Percentiles rank a stretch among this genome's conserved stretches.
Conservation (phyloP, 139 green algal species). For the Chlamydomonas schloesseri region DNA sequence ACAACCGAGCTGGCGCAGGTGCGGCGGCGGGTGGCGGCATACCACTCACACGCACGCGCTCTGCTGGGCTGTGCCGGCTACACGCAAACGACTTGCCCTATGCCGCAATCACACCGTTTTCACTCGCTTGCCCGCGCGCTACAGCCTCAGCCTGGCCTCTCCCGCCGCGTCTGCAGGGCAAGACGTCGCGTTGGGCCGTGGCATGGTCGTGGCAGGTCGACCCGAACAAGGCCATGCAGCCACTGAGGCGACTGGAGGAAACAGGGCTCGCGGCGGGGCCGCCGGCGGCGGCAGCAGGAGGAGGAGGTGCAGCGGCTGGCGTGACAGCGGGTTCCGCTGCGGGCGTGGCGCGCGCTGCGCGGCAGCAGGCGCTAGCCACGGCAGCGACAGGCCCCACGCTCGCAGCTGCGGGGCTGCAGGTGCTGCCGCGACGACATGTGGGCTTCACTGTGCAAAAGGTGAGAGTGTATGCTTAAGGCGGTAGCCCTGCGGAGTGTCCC, state of each 20-base stretch:
- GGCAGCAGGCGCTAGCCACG: not conserved
- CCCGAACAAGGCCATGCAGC: constrained; percentile 60
- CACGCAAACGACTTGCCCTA: too few species aligned
- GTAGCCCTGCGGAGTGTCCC: too few species aligned
- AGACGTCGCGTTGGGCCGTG: constrained; percentile 88
- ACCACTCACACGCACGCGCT: too few species aligned
- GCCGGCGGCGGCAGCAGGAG: not conserved
- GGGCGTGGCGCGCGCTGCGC: too few species aligned
- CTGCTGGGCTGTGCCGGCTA: too few species aligned
- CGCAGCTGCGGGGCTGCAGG: not conserved
- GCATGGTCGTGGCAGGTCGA: constrained; percentile 88
- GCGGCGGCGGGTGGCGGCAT: too few species aligned
- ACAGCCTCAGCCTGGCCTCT: too few species aligned
- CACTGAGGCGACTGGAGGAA: constrained; percentile 51
- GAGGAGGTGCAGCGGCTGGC: too few species aligned
- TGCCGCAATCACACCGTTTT: too few species aligned
- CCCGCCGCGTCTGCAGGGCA: constrained; percentile 80
- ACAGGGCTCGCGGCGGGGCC: not conserved
- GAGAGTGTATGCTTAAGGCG: too few species aligned
- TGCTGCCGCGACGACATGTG: constrained; percentile 14
- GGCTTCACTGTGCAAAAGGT: constrained; percentile 36
- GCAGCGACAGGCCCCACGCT: not conserved
- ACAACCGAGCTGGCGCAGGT: constrained; percentile 90
- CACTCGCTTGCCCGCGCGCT: too few species aligned
- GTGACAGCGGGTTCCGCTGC: too few species aligned